Percentiles rank a stretch among this genome's conserved stretches.
These are phyloP conservation scores for Grosmannia huntii DNA, from an alignment of 2,329 filamentous ascomycete genomes.

Conservation along the genomic window DNA sequence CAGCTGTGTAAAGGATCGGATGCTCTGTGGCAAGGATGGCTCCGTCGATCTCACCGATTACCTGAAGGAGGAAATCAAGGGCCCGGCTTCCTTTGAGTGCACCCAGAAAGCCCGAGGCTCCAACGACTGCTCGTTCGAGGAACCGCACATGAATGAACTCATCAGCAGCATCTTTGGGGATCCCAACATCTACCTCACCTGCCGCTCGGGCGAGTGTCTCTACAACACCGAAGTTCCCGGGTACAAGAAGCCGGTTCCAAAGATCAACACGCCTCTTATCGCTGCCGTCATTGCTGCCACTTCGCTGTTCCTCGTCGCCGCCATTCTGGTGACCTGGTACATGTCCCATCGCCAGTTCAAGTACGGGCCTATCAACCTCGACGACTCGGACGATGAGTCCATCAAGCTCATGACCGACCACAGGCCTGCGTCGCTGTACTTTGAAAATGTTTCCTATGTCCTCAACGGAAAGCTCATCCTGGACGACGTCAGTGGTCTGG, in stretches of 20 bases:
- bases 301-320: constrained; percentile 69
- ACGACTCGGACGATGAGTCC: constrained; percentile 81
- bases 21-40: constrained; percentile 85
- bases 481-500: constrained; percentile 65
- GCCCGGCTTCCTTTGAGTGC: constrained; percentile 76
- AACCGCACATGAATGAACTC: constrained; percentile 84
- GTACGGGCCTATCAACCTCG: constrained; percentile 66
- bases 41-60: constrained; percentile 91
- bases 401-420: constrained; percentile 83
- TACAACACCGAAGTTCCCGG: constrained; percentile 89
- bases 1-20: constrained; percentile 76
- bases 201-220: constrained; percentile 80
- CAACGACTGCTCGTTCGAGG: constrained; percentile 69
- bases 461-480: constrained; percentile 85
- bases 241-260: constrained; percentile 76
- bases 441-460: constrained; percentile 75
- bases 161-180: constrained; percentile 87
- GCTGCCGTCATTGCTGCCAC: constrained; percentile 81
- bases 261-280: constrained; percentile 94
- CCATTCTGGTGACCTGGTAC: constrained; percentile 78
- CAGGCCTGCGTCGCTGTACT: constrained; percentile 78
- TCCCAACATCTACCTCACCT: constrained; percentile 71
- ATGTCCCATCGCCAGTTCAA: constrained; percentile 60
- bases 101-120: constrained; percentile 48
- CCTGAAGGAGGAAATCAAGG: constrained; percentile 66